Evolutionary conservation across 106 monocot genomes (phyloP).

Genomic region (Ottelia alismoides): DNA sequence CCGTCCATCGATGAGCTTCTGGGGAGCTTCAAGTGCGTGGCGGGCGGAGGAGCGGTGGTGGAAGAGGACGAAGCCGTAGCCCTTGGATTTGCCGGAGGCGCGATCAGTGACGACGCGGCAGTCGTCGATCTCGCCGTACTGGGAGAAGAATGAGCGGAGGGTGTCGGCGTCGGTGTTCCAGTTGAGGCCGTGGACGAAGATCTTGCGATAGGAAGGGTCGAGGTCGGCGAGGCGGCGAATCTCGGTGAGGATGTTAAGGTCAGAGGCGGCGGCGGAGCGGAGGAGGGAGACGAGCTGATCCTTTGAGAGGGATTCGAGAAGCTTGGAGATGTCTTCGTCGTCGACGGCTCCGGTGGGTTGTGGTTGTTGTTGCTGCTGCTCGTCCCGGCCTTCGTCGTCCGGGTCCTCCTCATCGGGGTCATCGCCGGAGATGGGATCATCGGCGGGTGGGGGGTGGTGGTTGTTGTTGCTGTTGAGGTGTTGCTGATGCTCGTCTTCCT

Average conservation of each 20-base stretch:
- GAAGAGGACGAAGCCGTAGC: constrained; percentile 77
- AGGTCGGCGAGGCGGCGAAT: constrained; percentile 38
- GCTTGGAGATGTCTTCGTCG: constrained; percentile 32
- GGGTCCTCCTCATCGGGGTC: too few relatives aligned
- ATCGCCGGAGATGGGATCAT: too few relatives aligned
- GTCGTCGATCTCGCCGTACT: constrained; percentile 59
- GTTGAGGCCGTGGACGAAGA: constrained; percentile 77
- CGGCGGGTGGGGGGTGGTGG: too few relatives aligned
- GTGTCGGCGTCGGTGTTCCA: constrained; percentile 47
- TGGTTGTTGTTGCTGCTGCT: too few relatives aligned
- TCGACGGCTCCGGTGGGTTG: constrained; percentile 4
- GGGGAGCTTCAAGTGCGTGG: constrained; percentile 37
- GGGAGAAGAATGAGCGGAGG: constrained; percentile 36
- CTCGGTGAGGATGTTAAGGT: constrained; percentile 22
- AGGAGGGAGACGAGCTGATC: constrained; percentile 57
- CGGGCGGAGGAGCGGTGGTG: constrained; percentile 30
- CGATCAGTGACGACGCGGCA: constrained; percentile 49
- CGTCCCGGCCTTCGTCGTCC: too few relatives aligned
- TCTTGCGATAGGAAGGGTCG: constrained; percentile 71
- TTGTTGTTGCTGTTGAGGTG: too few relatives aligned
- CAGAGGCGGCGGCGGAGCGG: constrained; percentile 35
- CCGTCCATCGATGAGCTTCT: constrained; percentile 54
- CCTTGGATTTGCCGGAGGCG: constrained; percentile 57
- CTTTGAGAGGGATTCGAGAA: constrained; percentile 45
- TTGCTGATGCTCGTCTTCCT: too few relatives aligned